Base-by-base conservation (phyloP, 2,329 filamentous ascomycete genomes). In the Fusarium sp. region DNA sequence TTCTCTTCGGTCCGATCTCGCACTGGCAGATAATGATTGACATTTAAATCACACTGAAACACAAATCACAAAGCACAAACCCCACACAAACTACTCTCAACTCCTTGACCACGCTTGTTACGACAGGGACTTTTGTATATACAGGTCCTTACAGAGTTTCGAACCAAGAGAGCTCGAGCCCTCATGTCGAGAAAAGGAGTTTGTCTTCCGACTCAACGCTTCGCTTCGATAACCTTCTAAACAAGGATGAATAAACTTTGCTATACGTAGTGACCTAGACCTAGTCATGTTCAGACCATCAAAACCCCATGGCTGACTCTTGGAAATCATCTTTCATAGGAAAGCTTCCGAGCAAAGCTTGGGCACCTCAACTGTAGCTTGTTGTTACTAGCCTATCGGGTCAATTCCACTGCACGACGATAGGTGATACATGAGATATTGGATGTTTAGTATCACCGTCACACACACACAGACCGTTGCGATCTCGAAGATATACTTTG, bases 1-100 rank as follows among this genome's bases (percentile, higher is more conserved):
- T 18, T 30, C 39, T 71, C 61, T 64, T 73, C 70, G 70, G 70
- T 68, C 70, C 70, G 70, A 73, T 72, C 60, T 70, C 55, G 61
- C 39, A 54, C 28, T 55, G 24, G 30, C 44, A 72, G 65, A 72
- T 73, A 64, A 58, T 41, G 59, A 72, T 70, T 53, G 60, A 44
- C 70, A 60, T 70, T 38, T 45, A 44, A 65, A 72, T 62, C 51
- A 57, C 57, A 71, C 68, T 55, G 61, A 47, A 48, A 33, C 61
- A 44, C 61, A 53, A 50, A 50, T 30, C 31, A 47, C 42, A 30
- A 62, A 53, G 42, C 55, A 70, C 59, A 62, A 56, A 71, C 35
- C 45, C 50, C 61, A 62, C 51, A 69, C 59, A 70, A 65, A 47
- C 44, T 22, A 66, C 61, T 53, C 35, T 55, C 58, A 24, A 55